Evolutionary conservation across 345 rosid species (phyloP), one percentile per base, ranked within the genome.

Genomic region (Dovyalis caffra): DNA sequence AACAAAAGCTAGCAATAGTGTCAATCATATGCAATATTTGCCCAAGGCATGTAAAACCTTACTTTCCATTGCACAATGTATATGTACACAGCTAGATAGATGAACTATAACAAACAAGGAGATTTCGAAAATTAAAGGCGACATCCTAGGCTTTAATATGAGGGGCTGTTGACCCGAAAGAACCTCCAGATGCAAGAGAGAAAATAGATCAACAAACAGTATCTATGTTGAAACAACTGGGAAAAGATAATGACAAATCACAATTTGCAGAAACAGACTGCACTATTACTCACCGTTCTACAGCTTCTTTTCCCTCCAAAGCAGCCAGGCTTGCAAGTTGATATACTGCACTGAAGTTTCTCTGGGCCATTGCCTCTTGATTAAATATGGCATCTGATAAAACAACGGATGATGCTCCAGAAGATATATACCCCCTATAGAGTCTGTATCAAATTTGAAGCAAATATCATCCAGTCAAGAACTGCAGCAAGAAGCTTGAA

Each of bases 361-460:
- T 76, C 51, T 68, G 76, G 67, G 34, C 31, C 84, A 85, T 85
- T 63, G 87, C 86, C 29, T 64, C 83, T 69, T 84, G 85, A 78
- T 76, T 62, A 61, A 88, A 86, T 69, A 85, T 87, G 73, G 90
- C 86, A 77, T 85, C 89, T 0, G 90, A 88, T 43, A 88, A 72
- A 64, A 88, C 87, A 38, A 87, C 92, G n/a, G 90, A 74, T 51
- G 84, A 70, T 70, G 91, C 91, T 70, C 89, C 91, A 51, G 40
- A 58, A 45, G 74, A 75, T 64, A 88, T 85, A 66, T 85, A 88
- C 23, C 85, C 35, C 77, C 83, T 29, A 83, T 63, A 23, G 83
- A 85, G 74, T 84, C 92, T 88, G 85, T 67, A 66, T 77, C 75
- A 68, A 67, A 74, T 32, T 66, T 53, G 73, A 74, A 69, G 25